These are phyloP conservation scores for Lactuca sativa DNA, from an alignment of 129 eudicot genomes.

Conservation along the genomic window DNA sequence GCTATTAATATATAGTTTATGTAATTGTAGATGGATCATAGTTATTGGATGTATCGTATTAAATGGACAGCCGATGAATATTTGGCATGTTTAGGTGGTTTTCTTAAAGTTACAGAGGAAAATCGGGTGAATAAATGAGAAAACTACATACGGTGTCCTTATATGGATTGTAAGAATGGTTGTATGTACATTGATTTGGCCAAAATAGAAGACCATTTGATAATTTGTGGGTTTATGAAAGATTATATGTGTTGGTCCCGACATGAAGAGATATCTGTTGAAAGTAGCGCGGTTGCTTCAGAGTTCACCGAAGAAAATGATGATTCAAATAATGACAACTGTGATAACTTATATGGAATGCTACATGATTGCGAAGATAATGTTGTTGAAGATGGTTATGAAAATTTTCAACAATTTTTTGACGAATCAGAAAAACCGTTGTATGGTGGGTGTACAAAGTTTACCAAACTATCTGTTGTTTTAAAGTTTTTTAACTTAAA, in stretches of 20 bases:
- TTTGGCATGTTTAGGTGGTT: not conserved
- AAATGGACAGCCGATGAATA: not conserved
- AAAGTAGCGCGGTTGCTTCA: not conserved
- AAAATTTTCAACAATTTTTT: not conserved
- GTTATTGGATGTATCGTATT: not conserved
- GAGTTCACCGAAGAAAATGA: not conserved
- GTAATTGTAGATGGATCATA: not conserved
- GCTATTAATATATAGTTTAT: too few species aligned
- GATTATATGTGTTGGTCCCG: not conserved
- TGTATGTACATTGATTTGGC: not conserved
- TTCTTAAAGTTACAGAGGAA: not conserved
- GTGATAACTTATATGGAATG: not conserved
- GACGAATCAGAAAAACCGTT: not conserved
- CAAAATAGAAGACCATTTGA: not conserved
- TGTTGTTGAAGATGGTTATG: not conserved
- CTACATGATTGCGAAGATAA: not conserved
- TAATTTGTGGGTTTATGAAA: not conserved
- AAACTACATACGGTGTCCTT: not conserved
- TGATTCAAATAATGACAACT: not conserved
- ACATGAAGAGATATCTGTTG: not conserved
- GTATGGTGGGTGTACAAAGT: not conserved
- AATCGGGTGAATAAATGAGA: not conserved
- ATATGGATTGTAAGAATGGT: not conserved
- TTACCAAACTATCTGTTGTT: not conserved
- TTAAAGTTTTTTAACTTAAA: not conserved